A percentile compares a stretch with the other conserved stretches of the same genome.
These are phyloP conservation scores for Polygonum aviculare DNA, from an alignment of 148 eudicot genomes.

Conservation along the genomic window DNA sequence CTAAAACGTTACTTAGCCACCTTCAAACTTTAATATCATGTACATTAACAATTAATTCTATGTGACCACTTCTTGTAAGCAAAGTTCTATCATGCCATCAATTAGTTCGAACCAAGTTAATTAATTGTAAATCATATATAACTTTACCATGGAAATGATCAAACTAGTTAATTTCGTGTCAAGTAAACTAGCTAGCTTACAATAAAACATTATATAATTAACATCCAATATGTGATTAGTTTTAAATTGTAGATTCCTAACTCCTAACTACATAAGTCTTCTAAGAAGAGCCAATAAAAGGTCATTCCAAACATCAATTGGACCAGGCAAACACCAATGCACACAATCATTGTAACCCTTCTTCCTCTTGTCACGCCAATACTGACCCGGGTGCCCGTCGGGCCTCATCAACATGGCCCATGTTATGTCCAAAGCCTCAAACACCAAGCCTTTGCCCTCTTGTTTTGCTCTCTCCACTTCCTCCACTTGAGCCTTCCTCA, in stretches of 20 bases:
- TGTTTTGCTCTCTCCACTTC: slow-evolving; percentile 32
- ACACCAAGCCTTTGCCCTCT: slow-evolving; percentile 15
- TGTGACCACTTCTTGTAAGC: background rate
- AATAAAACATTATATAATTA: background rate
- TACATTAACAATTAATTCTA: background rate
- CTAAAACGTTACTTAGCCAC: background rate
- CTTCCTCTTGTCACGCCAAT: slow-evolving; percentile 48
- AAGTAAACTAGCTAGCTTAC: too few relatives aligned
- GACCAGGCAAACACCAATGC: slow-evolving; percentile 88
- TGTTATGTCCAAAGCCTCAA: slow-evolving; percentile 52
- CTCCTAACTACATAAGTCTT: background rate
- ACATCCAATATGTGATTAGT: too few relatives aligned
- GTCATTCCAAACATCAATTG: slow-evolving; percentile 68
- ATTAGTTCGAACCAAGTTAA: too few relatives aligned
- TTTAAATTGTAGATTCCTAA: background rate
- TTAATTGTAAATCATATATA: too few relatives aligned
- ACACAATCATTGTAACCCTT: slow-evolving; percentile 66
- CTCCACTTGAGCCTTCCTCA: slow-evolving; percentile 34
- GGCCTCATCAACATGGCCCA: slow-evolving; percentile 50
- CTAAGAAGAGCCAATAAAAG: slow-evolving; percentile 37
- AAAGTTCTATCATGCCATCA: background rate
- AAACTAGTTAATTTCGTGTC: too few relatives aligned
- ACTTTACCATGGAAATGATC: too few relatives aligned
- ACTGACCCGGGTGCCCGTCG: slow-evolving; percentile 61
- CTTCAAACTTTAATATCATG: background rate